Percentiles rank a stretch among this genome's conserved stretches.
Conservation (phyloP, 2,329 filamentous ascomycete species). For the Graphilbum fragrans region DNA sequence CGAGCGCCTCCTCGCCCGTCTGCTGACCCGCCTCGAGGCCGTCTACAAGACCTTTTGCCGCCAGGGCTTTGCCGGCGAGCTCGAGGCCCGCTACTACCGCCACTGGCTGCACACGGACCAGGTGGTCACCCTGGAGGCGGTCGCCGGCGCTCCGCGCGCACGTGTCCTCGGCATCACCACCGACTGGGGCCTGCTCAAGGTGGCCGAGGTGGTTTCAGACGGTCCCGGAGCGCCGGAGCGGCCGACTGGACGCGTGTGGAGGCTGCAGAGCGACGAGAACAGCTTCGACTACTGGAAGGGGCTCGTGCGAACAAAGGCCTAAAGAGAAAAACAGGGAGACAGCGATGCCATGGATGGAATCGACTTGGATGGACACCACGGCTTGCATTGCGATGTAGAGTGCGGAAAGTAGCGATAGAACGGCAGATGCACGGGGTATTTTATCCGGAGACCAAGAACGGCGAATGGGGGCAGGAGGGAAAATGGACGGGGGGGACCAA, state of each 20-base stretch:
- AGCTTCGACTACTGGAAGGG: constrained; percentile 97
- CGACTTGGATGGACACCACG: too few relatives aligned
- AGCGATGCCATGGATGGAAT: too few relatives aligned
- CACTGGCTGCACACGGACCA: constrained; percentile 78
- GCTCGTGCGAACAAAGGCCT: constrained; percentile 64
- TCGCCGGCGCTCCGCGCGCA: constrained; percentile 57
- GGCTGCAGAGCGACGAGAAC: constrained; percentile 90
- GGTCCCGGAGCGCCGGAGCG: constrained; percentile 32
- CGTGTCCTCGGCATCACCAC: constrained; percentile 75
- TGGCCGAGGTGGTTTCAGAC: constrained; percentile 66
- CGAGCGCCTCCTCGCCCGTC: constrained; percentile 71
- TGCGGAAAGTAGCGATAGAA: too few relatives aligned
- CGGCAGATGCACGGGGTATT: too few relatives aligned
- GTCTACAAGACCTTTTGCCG: constrained; percentile 65
- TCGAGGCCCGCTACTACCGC: constrained; percentile 68
- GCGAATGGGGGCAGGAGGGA: background rate
- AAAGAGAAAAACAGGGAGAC: too few relatives aligned
- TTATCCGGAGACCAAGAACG: too few relatives aligned
- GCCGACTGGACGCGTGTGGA: constrained; percentile 65
- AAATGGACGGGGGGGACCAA: background rate
- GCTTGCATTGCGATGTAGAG: too few relatives aligned
- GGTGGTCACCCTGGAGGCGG: constrained; percentile 62
- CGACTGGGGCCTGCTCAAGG: constrained; percentile 82
- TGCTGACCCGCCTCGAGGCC: constrained; percentile 66
- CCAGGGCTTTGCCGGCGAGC: constrained; percentile 58